A percentile compares a stretch with the other conserved stretches of the same genome.
phyloP scores from a whole-genome alignment of 2,329 filamentous ascomycete genomes.

The Podosphaera aphanis region DNA sequence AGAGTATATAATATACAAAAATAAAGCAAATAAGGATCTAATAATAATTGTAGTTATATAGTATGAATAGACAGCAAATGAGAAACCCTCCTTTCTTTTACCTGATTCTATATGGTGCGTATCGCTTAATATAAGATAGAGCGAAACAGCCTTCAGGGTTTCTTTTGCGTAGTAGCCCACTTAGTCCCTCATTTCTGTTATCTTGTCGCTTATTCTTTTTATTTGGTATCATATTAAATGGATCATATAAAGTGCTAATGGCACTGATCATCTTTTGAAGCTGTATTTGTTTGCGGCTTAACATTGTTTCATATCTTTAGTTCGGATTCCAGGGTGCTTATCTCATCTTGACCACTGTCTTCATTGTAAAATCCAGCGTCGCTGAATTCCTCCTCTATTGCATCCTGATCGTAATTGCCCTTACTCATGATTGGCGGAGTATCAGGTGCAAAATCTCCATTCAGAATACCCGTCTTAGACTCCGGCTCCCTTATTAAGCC shows the following conservation, averaged over 20 bases:
- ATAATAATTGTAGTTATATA: neutral
- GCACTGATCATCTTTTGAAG: neutral
- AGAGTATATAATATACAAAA: too few relatives aligned
- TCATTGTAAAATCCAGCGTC: slow-evolving; percentile 17
- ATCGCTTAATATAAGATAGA: neutral
- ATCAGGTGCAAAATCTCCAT: slow-evolving; percentile 13
- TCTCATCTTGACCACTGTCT: slow-evolving; percentile 13
- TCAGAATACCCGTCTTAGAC: neutral
- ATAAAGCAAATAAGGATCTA: neutral
- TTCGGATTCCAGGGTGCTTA: neutral
- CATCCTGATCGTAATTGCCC: slow-evolving; percentile 33
- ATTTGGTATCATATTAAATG: neutral
- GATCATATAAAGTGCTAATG: neutral
- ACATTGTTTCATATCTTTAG: neutral
- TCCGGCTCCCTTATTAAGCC: neutral
- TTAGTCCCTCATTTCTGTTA: too few relatives aligned
- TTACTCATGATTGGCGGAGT: slow-evolving; percentile 39
- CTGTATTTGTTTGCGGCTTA: neutral
- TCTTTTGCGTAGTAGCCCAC: neutral
- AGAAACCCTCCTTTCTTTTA: neutral
- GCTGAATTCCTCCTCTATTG: slow-evolving; percentile 27
- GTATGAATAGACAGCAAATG: neutral
- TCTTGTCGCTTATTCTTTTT: too few relatives aligned
- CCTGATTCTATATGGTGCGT: neutral
- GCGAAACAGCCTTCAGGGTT: neutral